These are phyloP conservation scores for Kuraishia hungarica DNA, from an alignment of 805 yeast species.

Conservation along the genomic window DNA sequence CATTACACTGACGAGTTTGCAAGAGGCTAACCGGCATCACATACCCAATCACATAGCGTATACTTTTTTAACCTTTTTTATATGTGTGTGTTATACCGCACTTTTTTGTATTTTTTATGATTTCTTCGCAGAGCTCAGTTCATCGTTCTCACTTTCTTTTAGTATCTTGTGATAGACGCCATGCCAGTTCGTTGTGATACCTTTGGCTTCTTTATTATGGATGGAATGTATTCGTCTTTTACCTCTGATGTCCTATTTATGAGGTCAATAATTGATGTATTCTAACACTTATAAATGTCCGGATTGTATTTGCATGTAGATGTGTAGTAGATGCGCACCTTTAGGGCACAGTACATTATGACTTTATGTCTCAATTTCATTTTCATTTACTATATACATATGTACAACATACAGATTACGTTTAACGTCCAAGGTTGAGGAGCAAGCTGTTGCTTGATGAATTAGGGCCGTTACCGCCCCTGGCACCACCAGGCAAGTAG, in stretches of 20 bases:
- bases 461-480: slow-evolving; percentile 26
- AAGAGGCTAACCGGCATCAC: not conserved
- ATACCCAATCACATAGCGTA: not conserved
- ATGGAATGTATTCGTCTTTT: not conserved
- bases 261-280: not conserved
- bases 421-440: slow-evolving; percentile 59
- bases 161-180: not conserved
- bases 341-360: not conserved
- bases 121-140: slow-evolving; percentile 1
- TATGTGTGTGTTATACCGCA: not conserved
- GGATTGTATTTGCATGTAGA: not conserved
- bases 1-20: not conserved
- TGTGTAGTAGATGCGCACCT: not conserved
- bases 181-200: not conserved
- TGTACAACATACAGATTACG: not conserved
- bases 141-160: not conserved
- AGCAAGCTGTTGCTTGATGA: slow-evolving; percentile 41
- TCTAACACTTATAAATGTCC: not conserved
- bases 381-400: not conserved
- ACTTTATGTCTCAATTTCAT: not conserved
- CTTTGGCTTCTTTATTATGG: not conserved
- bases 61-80: not conserved
- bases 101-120: not conserved
- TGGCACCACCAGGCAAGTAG: slow-evolving; percentile 59
- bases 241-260: not conserved